Evolutionary conservation across 306 rosid species (phyloP).

Genomic region (Glycine soja): DNA sequence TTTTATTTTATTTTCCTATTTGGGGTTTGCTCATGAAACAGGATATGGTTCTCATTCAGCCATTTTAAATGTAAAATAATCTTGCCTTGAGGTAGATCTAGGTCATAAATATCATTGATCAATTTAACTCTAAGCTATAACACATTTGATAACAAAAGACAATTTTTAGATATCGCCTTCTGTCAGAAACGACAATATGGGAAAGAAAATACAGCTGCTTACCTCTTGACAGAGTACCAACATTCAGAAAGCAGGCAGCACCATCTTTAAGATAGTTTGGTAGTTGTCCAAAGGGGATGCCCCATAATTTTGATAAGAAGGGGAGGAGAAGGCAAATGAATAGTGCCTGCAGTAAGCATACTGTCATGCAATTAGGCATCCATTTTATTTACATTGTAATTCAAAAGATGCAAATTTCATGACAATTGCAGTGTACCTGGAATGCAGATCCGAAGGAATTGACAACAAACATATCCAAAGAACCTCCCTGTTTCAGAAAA

Average conservation of each 20-base stretch:
- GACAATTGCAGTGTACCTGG: constrained; percentile 65
- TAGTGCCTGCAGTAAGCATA: constrained; percentile 71
- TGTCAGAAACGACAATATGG: neutral
- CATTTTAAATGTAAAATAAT: constrained; percentile 14
- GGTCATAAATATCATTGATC: constrained; percentile 24
- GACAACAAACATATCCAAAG: constrained; percentile 86
- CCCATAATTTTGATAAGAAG: constrained; percentile 89
- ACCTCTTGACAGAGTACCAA: constrained; percentile 71
- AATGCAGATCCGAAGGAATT: constrained; percentile 93
- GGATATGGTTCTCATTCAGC: neutral
- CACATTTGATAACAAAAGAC: constrained; percentile 3
- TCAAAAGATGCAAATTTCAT: constrained; percentile 13
- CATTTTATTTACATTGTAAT: constrained; percentile 5
- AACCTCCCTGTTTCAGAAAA: constrained; percentile 72
- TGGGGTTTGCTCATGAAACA: constrained; percentile 12
- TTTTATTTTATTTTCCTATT: neutral
- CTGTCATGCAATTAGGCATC: constrained; percentile 32
- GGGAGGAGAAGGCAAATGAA: constrained; percentile 84
- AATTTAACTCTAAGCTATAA: constrained; percentile 30
- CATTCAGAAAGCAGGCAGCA: constrained; percentile 87
- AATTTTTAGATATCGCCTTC: neutral
- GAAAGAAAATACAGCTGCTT: constrained; percentile 50
- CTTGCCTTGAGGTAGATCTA: constrained; percentile 1
- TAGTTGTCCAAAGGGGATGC: constrained; percentile 78
- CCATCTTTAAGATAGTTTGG: constrained; percentile 86